Base-by-base conservation (phyloP, 495 filamentous ascomycete genomes). In the Trichocladium antarcticum region DNA sequence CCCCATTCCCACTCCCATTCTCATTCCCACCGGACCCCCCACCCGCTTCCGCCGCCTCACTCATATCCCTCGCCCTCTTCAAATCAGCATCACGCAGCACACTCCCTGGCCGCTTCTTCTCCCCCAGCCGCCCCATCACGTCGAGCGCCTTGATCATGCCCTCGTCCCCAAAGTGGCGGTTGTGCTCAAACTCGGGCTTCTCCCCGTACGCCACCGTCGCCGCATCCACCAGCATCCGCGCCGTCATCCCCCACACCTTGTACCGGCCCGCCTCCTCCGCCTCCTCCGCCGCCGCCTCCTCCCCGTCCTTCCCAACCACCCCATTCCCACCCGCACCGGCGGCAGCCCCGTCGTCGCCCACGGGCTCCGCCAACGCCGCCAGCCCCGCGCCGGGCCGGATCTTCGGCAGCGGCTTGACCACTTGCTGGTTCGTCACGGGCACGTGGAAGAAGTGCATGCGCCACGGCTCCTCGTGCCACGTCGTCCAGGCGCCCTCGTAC, bases 221-320 rank as follows among this genome's bases (percentile, higher is more conserved):
- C 3, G 82, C 81, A 64, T 96, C 89, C 3, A 95, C 84, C 34
- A 95, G 57, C 24, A 95, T 90, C 34, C 87, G 70, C 7, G 86
- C 89, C 39, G 89, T 96, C 85, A 95, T 89, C 16, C 89, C 89
- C 72, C 85, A 95, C 6, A 96, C 86, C 17, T 83, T 77, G 61
- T 88, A 89, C 15, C 80, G 71, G 39, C 69, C 70, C 8, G 75
- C 68, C 14, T 49, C 42, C 17, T 21, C 35, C 15, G 3, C 42
- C 27, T 54, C 34, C 8, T 57, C 56, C 0, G 55, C 60, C 1
- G 6, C 10, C 1, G 12, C 11, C 24, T 32, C 48, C 27, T 44
- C 58, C 1, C 42, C 46, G 15, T 65, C 8, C 24, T n/a, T n/a
- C n/a, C n/a, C n/a, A n/a, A n/a, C n/a, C n/a, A n/a, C n/a, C n/a